Percentiles rank a stretch among this genome's conserved stretches.
Conservation (phyloP, 495 filamentous ascomycete genomes). For the Xylaria longipes region DNA sequence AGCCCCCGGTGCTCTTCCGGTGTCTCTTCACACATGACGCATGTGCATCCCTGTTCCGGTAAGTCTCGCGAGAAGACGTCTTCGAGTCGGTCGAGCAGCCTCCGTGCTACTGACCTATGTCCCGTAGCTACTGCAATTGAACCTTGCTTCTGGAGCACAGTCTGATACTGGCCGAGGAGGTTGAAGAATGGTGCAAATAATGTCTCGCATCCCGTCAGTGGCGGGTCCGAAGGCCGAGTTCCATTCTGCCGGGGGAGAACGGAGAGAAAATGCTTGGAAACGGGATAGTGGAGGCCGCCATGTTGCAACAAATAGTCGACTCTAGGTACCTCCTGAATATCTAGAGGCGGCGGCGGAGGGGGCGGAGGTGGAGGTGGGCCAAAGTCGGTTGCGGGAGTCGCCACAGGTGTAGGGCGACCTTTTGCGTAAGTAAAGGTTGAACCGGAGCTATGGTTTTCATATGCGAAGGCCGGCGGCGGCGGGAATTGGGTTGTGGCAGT, state of each 20-base stretch:
- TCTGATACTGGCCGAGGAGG: conserved; percentile 82
- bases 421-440: conserved; percentile 34
- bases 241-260: conserved; percentile 57
- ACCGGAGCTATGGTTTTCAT: conserved; percentile 40
- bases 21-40: conserved; percentile 73
- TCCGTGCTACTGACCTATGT: conserved; percentile 90
- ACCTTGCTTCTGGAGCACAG: conserved; percentile 80
- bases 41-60: conserved; percentile 77
- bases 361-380: conserved; percentile 72
- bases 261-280: conserved; percentile 71
- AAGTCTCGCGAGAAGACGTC: conserved; percentile 93
- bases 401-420: conserved; percentile 42
- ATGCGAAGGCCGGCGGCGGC: conserved; percentile 41
- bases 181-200: conserved; percentile 81
- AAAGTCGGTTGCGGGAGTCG: conserved; percentile 50
- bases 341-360: conserved; percentile 77
- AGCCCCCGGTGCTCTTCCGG: conserved; percentile 69
- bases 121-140: conserved; percentile 96
- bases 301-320: conserved; percentile 91
- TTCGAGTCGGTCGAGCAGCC: conserved; percentile 90
- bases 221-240: conserved; percentile 56
- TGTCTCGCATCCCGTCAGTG: conserved; percentile 63
- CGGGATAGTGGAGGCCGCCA: conserved; percentile 72
- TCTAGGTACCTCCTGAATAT: conserved; percentile 66
- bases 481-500: conserved; percentile 59